phyloP scores from a whole-genome alignment of 345 rosid genomes.

The Rhodamnia argentea region DNA sequence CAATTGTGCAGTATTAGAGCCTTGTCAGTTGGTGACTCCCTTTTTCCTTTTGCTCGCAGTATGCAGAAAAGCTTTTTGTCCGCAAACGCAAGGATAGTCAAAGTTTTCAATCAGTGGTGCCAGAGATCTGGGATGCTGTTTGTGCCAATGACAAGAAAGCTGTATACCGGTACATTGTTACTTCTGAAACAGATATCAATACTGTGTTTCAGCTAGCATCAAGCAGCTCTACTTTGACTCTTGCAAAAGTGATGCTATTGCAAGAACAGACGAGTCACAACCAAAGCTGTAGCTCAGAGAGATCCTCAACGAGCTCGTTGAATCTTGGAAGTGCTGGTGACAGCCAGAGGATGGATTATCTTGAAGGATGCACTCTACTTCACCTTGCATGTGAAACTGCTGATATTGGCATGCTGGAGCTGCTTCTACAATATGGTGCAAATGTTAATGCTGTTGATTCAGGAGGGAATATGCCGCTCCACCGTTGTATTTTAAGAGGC shows the following conservation, averaged over 20 bases:
- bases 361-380: conserved; percentile 75
- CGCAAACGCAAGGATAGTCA: conserved; percentile 59
- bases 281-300: conserved; percentile 49
- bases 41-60: conserved; percentile 31
- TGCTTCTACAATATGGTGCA: conserved; percentile 90
- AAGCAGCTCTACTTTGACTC: conserved; percentile 60
- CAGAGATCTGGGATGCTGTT: conserved; percentile 86
- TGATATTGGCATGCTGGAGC: conserved; percentile 96
- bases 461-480: conserved; percentile 75
- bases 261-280: conserved; percentile 61
- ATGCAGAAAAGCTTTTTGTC: conserved; percentile 85
- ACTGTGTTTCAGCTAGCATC: conserved; percentile 50
- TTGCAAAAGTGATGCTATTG: conserved; percentile 72
- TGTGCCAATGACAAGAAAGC: conserved; percentile 86
- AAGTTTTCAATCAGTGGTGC: conserved; percentile 39
- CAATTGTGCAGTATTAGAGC: background rate
- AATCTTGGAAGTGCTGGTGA: conserved; percentile 37
- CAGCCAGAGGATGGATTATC: conserved; percentile 33
- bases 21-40: background rate
- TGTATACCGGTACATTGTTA: conserved; percentile 73
- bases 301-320: conserved; percentile 54
- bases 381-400: conserved; percentile 96
- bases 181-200: conserved; percentile 67
- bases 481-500: conserved; percentile 60
- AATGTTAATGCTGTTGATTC: conserved; percentile 67